A percentile compares a stretch with the other conserved stretches of the same genome.
phyloP scores from a whole-genome alignment of 345 rosid species.

The Citrus medica region DNA sequence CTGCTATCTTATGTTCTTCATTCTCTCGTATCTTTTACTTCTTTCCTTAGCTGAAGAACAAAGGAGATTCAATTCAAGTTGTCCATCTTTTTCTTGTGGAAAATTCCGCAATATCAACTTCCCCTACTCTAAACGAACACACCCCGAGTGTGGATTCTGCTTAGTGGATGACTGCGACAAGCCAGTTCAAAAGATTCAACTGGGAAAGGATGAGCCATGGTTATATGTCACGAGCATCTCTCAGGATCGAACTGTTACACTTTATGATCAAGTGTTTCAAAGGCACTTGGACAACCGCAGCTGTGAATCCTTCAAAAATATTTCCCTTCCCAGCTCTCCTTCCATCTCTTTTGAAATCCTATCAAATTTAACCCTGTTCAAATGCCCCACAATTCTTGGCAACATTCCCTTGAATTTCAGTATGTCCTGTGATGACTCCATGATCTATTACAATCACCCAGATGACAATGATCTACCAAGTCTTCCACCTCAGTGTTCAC shows the following conservation, averaged over 20 bases:
- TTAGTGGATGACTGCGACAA: constrained; percentile 21
- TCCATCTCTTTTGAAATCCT: constrained; percentile 11
- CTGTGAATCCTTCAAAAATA: constrained; percentile 25
- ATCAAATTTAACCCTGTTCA: constrained; percentile 11
- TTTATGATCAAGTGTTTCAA: constrained; percentile 16
- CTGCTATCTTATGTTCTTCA: background rate
- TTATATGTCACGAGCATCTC: constrained; percentile 23
- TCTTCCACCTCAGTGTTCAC: constrained; percentile 25
- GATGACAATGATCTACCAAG: background rate
- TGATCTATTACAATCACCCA: background rate
- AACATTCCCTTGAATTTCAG: background rate
- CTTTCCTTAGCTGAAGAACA: background rate
- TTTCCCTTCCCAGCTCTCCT: constrained; percentile 30
- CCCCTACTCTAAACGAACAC: constrained; percentile 17
- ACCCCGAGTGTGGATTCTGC: constrained; percentile 27
- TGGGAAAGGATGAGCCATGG: constrained; percentile 21
- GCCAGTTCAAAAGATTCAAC: constrained; percentile 19
- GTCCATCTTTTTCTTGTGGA: constrained; percentile 27
- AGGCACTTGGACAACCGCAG: background rate
- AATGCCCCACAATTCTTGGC: constrained; percentile 10
- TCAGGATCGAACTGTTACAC: constrained; percentile 22
- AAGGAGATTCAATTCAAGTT: background rate
- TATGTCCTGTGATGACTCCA: background rate
- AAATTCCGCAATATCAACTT: background rate
- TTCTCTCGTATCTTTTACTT: background rate